Evolutionary conservation across 768 basidiomycete genomes (phyloP).

Genomic region (Pleurotus salmoneostramineus): DNA sequence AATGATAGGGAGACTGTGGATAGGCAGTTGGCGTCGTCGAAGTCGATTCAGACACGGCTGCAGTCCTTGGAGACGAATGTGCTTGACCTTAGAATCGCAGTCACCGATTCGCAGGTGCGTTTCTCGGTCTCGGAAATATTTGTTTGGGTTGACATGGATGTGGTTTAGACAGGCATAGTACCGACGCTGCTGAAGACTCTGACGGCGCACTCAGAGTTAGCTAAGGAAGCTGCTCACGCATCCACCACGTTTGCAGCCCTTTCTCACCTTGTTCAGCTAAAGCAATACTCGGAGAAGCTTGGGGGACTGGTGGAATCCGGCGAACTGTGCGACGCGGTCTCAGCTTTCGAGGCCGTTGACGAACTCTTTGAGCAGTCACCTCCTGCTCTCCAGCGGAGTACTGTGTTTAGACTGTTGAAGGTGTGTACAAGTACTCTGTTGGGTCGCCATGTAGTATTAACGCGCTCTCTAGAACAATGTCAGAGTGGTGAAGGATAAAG

Average conservation of each 20-base stretch:
- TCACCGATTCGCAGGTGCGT: slow-evolving; percentile 61
- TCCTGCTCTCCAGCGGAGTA: slow-evolving; percentile 42
- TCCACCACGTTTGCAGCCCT: slow-evolving; percentile 45
- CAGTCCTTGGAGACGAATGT: slow-evolving; percentile 49
- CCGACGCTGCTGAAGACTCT: slow-evolving; percentile 54
- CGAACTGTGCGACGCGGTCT: slow-evolving; percentile 59
- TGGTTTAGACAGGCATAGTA: slow-evolving; percentile 61
- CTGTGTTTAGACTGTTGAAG: slow-evolving; percentile 53
- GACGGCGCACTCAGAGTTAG: slow-evolving; percentile 55
- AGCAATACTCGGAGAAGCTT: slow-evolving; percentile 39
- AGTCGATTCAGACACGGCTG: slow-evolving; percentile 59
- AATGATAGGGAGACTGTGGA: slow-evolving; percentile 61
- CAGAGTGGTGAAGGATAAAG: slow-evolving; percentile 48
- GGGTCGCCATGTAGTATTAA: background rate
- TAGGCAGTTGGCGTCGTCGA: slow-evolving; percentile 56
- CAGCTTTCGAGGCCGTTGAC: slow-evolving; percentile 37
- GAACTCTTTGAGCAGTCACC: slow-evolving; percentile 44
- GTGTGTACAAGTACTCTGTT: slow-evolving; percentile 34
- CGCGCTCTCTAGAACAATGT: slow-evolving; percentile 43
- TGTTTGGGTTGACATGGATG: slow-evolving; percentile 6
- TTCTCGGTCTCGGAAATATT: background rate
- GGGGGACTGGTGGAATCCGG: slow-evolving; percentile 48
- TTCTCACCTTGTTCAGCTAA: slow-evolving; percentile 52
- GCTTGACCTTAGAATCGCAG: slow-evolving; percentile 39
- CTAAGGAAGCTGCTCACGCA: slow-evolving; percentile 60